phyloP scores from a whole-genome alignment of 805 yeast species.

The Lachancea thermotolerans region DNA sequence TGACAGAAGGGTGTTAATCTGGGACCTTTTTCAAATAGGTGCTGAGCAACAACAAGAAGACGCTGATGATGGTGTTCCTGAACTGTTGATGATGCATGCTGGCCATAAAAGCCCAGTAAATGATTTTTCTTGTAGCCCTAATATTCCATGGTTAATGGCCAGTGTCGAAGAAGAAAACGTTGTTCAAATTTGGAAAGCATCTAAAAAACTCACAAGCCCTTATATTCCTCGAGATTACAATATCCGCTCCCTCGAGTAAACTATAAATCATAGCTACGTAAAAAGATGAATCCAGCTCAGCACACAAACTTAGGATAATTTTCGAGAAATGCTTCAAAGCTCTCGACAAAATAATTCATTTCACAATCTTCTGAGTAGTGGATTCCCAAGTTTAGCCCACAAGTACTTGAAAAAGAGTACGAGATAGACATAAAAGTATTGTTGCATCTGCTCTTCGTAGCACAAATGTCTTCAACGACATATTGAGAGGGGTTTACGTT shows the following conservation, averaged over 20 bases:
- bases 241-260: slow-evolving; percentile 14
- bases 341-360: slow-evolving; percentile 25
- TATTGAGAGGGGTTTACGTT: slow-evolving; percentile 4
- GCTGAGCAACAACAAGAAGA: slow-evolving; percentile 82
- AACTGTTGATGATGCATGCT: slow-evolving; percentile 84
- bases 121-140: slow-evolving; percentile 63
- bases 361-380: slow-evolving; percentile 24
- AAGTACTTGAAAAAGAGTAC: slow-evolving; percentile 16
- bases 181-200: slow-evolving; percentile 40
- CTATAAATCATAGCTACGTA: not conserved
- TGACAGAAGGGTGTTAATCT: slow-evolving; percentile 69
- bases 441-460: slow-evolving; percentile 19
- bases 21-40: slow-evolving; percentile 79
- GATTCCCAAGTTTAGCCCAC: slow-evolving; percentile 25
- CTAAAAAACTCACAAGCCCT: slow-evolving; percentile 29
- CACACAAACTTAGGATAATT: slow-evolving; percentile 6
- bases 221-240: slow-evolving; percentile 7
- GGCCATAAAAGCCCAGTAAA: slow-evolving; percentile 78
- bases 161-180: slow-evolving; percentile 43
- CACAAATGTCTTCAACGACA: slow-evolving; percentile 16
- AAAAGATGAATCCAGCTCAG: not conserved
- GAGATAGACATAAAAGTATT: slow-evolving; percentile 25
- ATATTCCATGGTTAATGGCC: slow-evolving; percentile 68
- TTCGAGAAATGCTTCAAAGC: slow-evolving; percentile 25
- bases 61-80: slow-evolving; percentile 87